Evolutionary conservation across 1,284 basidiomycete genomes (phyloP), one percentile per base, ranked within the genome.

Genomic region (Puccinia triticina): DNA sequence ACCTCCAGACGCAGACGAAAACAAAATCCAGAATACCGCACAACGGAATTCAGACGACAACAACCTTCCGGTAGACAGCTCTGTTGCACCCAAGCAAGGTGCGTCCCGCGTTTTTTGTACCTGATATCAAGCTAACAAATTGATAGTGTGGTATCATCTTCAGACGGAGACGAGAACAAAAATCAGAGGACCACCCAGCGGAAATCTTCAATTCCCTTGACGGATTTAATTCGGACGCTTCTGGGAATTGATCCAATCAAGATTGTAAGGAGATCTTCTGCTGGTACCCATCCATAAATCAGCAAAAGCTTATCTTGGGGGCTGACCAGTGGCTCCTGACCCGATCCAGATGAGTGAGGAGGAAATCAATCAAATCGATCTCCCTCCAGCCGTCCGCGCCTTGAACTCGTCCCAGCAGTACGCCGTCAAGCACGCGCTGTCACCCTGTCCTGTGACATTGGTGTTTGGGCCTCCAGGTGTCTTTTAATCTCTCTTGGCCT

Each of bases 381-480:
- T 74, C 11, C 81, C 77, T 43, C n/a, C 40, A 72, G 40, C 18
- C 29, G 74, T 73, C 37, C 21, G 32, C 5, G 26, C 29, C 55
- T 74, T 81, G 34, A 81, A 81, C 72, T 43, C 40, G 14, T 81
- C 69, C 10, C 79, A 82, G 29, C 57, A 82, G 57, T 69, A 66
- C 48, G 81, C 81, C 46, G 59, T 82, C 11, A 67, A 73, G 26
- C 81, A 77, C 48, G 81, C 81, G 5, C 81, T 82, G 34, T 82
- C 81, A 1, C 32, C 74, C 29, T 67, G 66, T 32, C 81, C 74
- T 29, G 67, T 82, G 23, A 79, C 81, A 11, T 73, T 82, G 40
- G 74, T 82, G 16, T 79, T 77, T 73, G 81, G 81, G 8, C 81
- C 81, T 43, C 81, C 81, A 57, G 81, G 81, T 81, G 18, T 59